These are phyloP conservation scores for Litchi chinensis DNA, from an alignment of 345 rosid species.

Conservation along the genomic window DNA sequence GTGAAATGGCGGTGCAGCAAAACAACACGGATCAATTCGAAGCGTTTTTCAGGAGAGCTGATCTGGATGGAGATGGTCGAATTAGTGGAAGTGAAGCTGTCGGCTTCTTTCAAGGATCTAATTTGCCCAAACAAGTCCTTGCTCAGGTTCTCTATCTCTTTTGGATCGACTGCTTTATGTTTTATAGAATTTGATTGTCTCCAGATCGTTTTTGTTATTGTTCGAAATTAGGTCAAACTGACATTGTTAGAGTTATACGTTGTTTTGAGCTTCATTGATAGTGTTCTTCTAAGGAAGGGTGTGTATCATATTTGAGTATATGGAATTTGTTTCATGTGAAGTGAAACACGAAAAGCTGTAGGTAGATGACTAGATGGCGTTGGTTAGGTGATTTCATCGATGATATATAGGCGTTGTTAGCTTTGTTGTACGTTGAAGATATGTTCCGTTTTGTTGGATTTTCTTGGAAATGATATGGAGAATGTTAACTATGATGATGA, in stretches of 20 bases:
- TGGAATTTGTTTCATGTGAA: no score
- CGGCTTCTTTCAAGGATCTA: constrained; percentile 87
- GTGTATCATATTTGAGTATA: no score
- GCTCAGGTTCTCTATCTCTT: constrained; percentile 62
- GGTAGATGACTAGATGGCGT: no score
- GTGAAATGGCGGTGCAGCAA: constrained; percentile 53
- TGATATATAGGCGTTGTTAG: background rate
- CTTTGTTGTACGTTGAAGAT: background rate
- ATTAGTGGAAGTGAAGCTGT: constrained; percentile 96
- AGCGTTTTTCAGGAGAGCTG: constrained; percentile 80
- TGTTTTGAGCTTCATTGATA: background rate
- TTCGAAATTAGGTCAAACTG: constrained; percentile 6
- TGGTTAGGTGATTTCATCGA: no score
- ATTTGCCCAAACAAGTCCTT: constrained; percentile 81
- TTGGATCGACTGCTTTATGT: constrained; percentile 3
- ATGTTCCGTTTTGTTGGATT: background rate
- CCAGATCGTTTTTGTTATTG: background rate
- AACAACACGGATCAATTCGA: constrained; percentile 80
- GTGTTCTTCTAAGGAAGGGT: no score
- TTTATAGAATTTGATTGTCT: background rate
- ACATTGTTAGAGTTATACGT: background rate
- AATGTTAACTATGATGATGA: background rate
- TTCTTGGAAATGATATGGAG: background rate
- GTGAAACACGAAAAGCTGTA: no score
- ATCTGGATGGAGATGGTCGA: constrained; percentile 93